Base-by-base conservation (phyloP, 1,284 basidiomycete species). In the Malassezia arunalokei region DNA sequence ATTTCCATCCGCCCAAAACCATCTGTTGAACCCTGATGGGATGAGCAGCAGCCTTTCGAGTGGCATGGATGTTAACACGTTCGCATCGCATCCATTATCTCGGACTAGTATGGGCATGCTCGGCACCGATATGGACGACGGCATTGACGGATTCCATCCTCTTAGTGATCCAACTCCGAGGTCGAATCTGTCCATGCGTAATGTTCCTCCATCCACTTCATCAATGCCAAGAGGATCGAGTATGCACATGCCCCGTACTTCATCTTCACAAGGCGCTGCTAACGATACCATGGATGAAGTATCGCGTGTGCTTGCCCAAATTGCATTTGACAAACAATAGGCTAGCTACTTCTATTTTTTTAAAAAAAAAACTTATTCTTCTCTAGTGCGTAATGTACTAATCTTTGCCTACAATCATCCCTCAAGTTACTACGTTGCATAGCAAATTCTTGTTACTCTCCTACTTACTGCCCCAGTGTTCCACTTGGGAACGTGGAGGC, bases 261-360 rank as follows among this genome's bases (percentile, higher is more conserved):
- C 40, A 9, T 32, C 40, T 5, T 42, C 42, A 15, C 27, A 24
- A 11, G 41, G 40, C 11, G 40, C 49, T 43, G 57, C 39, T 50
- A 55, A 42, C 42, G 47, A 60, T 20, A 66, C 66, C 6, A 65
- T 67, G 59, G 67, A 71, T 43, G 68, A 71, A 42, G 67, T 71
- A 24, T 63, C 65, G 32, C 65, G 68, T 1, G 62, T 67, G 28
- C 50, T 71, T 12, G 65, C 65, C 4, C 66, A 69, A 45, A 60
- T 69, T 39, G 63, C 65, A 15, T 67, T 67, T 43, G 65, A 67
- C 40, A 57, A 64, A 11, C 44, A 54, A 7, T 66, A 43, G 11
- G 8, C 24, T 33, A 24, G 29, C 32, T 28, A 4, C 33, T 33
- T 30, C 24, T 28, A 5, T 33, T 44, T 27, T 44, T 33, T n/a